phyloP scores from a whole-genome alignment of 2,329 filamentous ascomycete species.

The Talaromyces sp. region DNA sequence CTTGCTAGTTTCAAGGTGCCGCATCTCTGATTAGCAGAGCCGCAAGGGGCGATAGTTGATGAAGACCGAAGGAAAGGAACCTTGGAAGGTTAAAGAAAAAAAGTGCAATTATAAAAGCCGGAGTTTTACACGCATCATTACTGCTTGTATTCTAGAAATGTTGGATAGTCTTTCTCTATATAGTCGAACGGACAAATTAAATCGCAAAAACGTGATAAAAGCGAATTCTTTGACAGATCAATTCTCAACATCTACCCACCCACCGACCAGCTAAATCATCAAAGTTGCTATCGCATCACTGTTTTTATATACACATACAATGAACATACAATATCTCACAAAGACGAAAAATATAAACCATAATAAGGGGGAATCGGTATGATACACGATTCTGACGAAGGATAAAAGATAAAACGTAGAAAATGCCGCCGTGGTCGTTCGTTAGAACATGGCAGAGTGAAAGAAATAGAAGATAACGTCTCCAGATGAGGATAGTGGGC shows the following conservation, averaged over 20 bases:
- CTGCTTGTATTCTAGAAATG: background rate
- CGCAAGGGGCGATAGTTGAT: no score
- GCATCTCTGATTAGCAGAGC: slow-evolving; percentile 55
- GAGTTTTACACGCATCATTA: background rate
- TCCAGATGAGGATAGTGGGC: background rate
- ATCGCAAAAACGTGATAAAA: background rate
- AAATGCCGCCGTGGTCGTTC: background rate
- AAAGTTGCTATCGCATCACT: background rate
- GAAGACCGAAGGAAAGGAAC: no score
- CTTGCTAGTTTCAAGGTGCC: slow-evolving; percentile 74
- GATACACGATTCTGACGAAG: background rate
- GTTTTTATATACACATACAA: slow-evolving; percentile 6
- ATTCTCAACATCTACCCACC: background rate
- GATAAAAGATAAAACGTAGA: background rate
- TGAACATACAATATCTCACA: slow-evolving; percentile 4
- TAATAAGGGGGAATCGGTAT: background rate
- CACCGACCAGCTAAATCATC: slow-evolving; percentile 3
- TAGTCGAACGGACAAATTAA: background rate
- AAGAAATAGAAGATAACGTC: background rate
- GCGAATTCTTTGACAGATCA: background rate
- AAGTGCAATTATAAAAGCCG: background rate
- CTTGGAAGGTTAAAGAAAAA: no score
- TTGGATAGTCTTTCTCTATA: background rate
- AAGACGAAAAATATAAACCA: background rate
- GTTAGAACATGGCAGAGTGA: background rate